phyloP scores from a whole-genome alignment of 2,329 filamentous ascomycete species.

The Aspergillus novofumigatus region DNA sequence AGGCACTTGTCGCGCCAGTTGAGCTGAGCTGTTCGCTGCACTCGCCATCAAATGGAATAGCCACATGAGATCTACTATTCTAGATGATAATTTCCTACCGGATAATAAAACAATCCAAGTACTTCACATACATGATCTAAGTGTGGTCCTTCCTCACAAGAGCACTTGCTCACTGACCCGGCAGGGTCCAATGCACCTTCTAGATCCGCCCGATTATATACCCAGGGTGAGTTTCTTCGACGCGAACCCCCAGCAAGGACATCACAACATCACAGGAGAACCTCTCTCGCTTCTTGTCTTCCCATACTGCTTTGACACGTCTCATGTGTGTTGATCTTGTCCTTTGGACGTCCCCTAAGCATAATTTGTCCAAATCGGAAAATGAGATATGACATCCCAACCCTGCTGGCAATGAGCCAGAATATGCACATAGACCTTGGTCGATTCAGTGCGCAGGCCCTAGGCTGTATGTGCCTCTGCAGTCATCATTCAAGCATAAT shows the following conservation, averaged over 20 bases:
- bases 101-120: background rate
- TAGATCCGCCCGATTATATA: background rate
- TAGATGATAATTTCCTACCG: background rate
- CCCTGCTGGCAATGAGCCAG: slow-evolving; percentile 33
- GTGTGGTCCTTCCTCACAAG: background rate
- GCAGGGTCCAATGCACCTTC: background rate
- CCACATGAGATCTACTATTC: background rate
- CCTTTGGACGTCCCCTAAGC: background rate
- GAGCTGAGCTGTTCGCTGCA: background rate
- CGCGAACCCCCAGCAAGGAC: background rate
- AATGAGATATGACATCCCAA: slow-evolving; percentile 36
- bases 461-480: slow-evolving; percentile 25
- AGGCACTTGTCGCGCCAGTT: background rate
- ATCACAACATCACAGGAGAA: background rate
- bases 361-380: slow-evolving; percentile 4
- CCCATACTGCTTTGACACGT: background rate
- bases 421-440: slow-evolving; percentile 23
- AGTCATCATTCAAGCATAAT: background rate
- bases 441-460: slow-evolving; percentile 24
- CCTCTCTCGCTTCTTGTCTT: background rate
- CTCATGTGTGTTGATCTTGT: background rate
- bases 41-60: background rate
- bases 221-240: background rate
- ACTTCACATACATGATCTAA: background rate
- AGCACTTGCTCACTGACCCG: background rate